Conservation (phyloP, 345 rosid genomes). For the rapeseed (Brassica napus) region DNA sequence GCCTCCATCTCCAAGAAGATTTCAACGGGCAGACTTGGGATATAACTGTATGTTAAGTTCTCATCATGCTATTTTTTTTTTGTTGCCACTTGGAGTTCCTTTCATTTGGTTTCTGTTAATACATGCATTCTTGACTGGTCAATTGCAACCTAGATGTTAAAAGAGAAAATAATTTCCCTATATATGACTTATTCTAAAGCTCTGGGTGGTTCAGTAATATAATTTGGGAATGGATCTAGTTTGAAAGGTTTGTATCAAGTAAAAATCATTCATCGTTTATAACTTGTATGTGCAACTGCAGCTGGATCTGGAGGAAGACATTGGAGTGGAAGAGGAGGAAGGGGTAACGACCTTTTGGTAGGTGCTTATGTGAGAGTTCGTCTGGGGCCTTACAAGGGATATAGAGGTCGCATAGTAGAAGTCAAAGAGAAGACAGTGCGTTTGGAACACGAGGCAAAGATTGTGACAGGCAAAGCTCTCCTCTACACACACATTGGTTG, state of each 20-base stretch:
- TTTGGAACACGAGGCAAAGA: conserved; percentile 80
- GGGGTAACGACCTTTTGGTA: conserved; percentile 50
- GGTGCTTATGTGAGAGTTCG: conserved; percentile 74
- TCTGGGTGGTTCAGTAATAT: neutral
- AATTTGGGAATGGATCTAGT: neutral
- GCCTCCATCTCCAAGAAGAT: conserved; percentile 76
- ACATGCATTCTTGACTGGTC: no score
- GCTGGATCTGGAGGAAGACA: conserved; percentile 67
- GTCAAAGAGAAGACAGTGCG: conserved; percentile 69
- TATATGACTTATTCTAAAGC: neutral
- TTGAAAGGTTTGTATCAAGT: neutral
- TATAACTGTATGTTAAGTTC: conserved; percentile 54
- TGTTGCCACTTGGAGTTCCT: neutral
- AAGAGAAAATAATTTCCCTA: neutral
- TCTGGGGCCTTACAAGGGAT: conserved; percentile 75
- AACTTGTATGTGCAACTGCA: neutral
- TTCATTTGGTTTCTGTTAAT: neutral
- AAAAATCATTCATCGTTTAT: neutral
- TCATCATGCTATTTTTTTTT: conserved; percentile 1
- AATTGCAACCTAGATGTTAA: neutral
- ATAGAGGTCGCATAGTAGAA: conserved; percentile 73
- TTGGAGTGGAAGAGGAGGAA: conserved; percentile 74
- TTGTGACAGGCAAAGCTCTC: conserved; percentile 72
- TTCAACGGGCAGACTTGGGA: conserved; percentile 62
- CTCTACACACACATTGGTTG: conserved; percentile 17